Percentiles rank a stretch among this genome's conserved stretches.
phyloP scores from a whole-genome alignment of 1,284 basidiomycete genomes.

The Takashimella koratensis region DNA sequence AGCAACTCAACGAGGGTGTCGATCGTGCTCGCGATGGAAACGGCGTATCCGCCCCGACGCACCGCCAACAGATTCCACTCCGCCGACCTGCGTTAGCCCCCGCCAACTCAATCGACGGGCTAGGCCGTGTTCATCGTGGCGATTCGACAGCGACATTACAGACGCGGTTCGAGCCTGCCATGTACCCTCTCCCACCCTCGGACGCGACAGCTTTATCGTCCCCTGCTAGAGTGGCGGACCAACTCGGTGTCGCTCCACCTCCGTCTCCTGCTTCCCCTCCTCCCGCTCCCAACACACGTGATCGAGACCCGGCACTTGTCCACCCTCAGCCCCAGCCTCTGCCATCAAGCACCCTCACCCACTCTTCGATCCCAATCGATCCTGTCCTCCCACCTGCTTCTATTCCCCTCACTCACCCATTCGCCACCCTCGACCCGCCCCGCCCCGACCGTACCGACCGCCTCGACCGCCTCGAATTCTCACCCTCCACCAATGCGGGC shows the following conservation, averaged over 20 bases:
- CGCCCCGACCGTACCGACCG: too few relatives aligned
- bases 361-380: constrained; percentile 1
- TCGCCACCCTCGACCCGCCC: too few relatives aligned
- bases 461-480: background rate
- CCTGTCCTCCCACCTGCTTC: constrained; percentile 3
- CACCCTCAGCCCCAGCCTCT: background rate
- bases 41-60: too few relatives aligned
- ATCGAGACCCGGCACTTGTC: constrained; percentile 3
- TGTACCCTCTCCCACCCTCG: constrained; percentile 26
- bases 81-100: constrained; percentile 28
- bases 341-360: background rate
- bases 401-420: constrained; percentile 2
- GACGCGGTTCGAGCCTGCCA: constrained; percentile 25
- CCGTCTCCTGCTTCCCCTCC: background rate
- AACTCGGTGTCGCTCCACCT: background rate
- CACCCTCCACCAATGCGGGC: background rate
- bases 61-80: constrained; percentile 19
- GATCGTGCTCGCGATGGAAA: too few relatives aligned
- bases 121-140: constrained; percentile 12
- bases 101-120: constrained; percentile 7
- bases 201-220: constrained; percentile 14
- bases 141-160: constrained; percentile 14
- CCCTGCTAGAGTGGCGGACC: constrained; percentile 12
- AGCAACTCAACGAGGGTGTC: too few relatives aligned
- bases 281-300: background rate